phyloP scores from a whole-genome alignment of 768 basidiomycete genomes.

The Phaffia tasmanica region DNA sequence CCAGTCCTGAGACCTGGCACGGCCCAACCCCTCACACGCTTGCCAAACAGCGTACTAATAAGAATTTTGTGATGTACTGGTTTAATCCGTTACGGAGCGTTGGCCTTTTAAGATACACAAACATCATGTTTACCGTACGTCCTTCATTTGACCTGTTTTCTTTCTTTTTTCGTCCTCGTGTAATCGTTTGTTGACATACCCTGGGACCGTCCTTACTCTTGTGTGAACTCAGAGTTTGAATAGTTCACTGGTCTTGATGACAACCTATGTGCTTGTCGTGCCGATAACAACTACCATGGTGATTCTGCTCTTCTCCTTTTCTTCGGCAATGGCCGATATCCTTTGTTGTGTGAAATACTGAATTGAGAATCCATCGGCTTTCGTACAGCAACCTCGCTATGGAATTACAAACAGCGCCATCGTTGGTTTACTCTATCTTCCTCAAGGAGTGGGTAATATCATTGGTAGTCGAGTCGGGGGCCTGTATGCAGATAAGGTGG shows the following conservation, averaged over 20 bases:
- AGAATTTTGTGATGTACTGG: conserved; percentile 34
- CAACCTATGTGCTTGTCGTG: conserved; percentile 33
- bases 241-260: conserved; percentile 31
- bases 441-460: conserved; percentile 37
- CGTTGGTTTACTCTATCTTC: conserved; percentile 38
- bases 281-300: conserved; percentile 27
- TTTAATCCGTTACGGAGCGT: conserved; percentile 36
- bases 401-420: conserved; percentile 37
- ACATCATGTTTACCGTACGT: conserved; percentile 34
- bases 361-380: not conserved
- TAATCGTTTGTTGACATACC: not conserved
- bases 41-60: conserved; percentile 27
- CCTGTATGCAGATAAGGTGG: conserved; percentile 32
- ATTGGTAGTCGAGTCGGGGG: conserved; percentile 35
- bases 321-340: not conserved
- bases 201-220: not conserved
- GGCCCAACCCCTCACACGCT: conserved; percentile 33
- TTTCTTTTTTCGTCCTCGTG: no score
- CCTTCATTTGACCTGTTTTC: no score
- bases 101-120: conserved; percentile 32
- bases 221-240: conserved; percentile 28
- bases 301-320: not conserved
- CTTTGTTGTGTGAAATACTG: not conserved
- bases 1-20: conserved; percentile 36
- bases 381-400: conserved; percentile 30